Evolutionary conservation across 257 asterid species (phyloP), one percentile per base, ranked within the genome.

Genomic region (Ocimum tenuiflorum): DNA sequence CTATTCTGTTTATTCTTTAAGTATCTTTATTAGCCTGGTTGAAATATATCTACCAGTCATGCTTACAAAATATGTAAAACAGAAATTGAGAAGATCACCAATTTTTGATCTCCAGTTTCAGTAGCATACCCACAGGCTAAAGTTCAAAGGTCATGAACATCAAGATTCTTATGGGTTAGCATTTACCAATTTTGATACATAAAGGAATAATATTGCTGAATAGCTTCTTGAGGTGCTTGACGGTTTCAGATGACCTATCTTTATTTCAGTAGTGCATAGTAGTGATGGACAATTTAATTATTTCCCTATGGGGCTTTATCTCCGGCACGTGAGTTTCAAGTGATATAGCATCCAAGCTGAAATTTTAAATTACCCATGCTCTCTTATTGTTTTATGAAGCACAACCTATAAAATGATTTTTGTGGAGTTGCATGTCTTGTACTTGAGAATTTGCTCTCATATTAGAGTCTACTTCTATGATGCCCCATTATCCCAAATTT

Each of bases 401-500:
- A 33, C 14, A 15, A 11, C 17, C 33, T 31, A 29, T 49, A 45
- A 41, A 53, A 43, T 27, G 39, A 10, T 13, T 60, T 14, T 1
- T 11, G 2, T 23, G 48, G 59, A 41, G 14, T 24, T 41, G 17
- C 61, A 1, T 18, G 9, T 38, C 4, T 38, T 60, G 8, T 18
- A 15, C 27, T 20, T 31, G 48, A 58, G 59, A 10, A 60, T 7
- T 31, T 31, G 14, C 41, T 60, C 14, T 24, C 3, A 8, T 50
- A 56, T 39, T 39, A 60, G 63, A 60, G 36, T 24, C 62, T 70
- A 39, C n/a, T 38, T 22, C n/a, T n/a, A n/a, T n/a, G n/a, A n/a
- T n/a, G n/a, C n/a, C n/a, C n/a, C n/a, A n/a, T n/a, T n/a, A n/a
- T n/a, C n/a, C n/a, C n/a, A n/a, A 22, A 19, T 27, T 1, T 8